Percentiles rank a stretch among this genome's conserved stretches.
Conservation (phyloP, 139 green algal genomes). For the Edaphochlamys debaryana region DNA sequence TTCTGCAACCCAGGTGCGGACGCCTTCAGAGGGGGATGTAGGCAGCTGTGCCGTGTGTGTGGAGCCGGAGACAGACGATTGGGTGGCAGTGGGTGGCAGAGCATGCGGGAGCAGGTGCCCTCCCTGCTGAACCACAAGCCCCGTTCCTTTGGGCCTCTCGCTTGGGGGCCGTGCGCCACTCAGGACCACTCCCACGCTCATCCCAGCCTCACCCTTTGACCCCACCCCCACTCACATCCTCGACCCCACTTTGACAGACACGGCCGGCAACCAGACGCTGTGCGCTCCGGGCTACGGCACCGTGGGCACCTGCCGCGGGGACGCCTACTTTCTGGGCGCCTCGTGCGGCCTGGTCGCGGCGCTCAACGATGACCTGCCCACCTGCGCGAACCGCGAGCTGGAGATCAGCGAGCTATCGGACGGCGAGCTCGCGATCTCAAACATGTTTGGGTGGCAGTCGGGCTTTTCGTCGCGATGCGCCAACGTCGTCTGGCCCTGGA, state of each 20-base stretch:
- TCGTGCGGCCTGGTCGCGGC: constrained; percentile 15
- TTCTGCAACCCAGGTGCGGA: constrained; percentile 22
- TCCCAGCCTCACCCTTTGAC: not conserved
- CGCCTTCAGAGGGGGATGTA: too few species aligned
- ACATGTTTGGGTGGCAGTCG: not conserved
- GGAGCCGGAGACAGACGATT: too few species aligned
- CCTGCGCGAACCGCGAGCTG: not conserved
- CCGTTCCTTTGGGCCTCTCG: too few species aligned
- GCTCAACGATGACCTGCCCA: not conserved
- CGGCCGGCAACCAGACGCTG: not conserved
- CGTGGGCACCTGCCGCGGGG: not conserved
- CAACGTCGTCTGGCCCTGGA: too few species aligned
- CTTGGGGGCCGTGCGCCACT: not conserved
- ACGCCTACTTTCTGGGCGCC: not conserved
- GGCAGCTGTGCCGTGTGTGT: too few species aligned
- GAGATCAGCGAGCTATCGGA: too few species aligned
- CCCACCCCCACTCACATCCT: too few species aligned
- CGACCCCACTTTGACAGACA: not conserved
- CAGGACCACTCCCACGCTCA: too few species aligned
- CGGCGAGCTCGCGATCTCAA: not conserved
- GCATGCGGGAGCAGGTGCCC: too few species aligned
- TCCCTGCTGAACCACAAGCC: too few species aligned
- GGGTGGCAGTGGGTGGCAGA: not conserved
- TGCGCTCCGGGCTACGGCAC: constrained; percentile 3
- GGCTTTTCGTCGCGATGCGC: not conserved